These are phyloP conservation scores for Colletotrichum abscissum DNA, from an alignment of 2,329 filamentous ascomycete genomes.

Conservation along the genomic window DNA sequence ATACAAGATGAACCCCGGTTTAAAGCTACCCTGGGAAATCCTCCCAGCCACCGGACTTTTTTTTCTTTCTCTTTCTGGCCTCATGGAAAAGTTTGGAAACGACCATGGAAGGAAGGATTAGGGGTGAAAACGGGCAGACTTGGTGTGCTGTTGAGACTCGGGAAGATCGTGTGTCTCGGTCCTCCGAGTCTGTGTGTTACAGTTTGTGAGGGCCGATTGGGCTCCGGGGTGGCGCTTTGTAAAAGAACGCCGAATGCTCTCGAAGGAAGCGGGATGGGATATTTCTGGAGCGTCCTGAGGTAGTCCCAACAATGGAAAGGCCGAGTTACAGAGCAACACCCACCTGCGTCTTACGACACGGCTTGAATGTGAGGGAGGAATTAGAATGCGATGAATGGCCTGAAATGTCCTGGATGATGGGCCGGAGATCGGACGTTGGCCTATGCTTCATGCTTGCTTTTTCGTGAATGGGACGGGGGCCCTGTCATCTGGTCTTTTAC, in stretches of 20 bases:
- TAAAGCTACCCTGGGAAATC: not conserved
- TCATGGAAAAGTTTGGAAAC: constrained; percentile 7
- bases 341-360: not conserved
- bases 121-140: not conserved
- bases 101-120: not conserved
- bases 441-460: constrained; percentile 20
- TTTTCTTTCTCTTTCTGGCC: not conserved
- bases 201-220: constrained; percentile 12
- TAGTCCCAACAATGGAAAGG: constrained; percentile 8
- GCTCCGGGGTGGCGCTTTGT: constrained; percentile 6
- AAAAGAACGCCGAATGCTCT: constrained; percentile 2
- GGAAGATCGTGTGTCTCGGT: constrained; percentile 6
- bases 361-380: not conserved
- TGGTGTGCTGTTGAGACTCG: not conserved
- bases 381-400: not conserved
- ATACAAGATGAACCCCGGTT: not conserved
- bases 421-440: constrained; percentile 16
- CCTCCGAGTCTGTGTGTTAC: constrained; percentile 29
- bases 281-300: not conserved
- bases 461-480: not conserved
- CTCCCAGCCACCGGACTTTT: not conserved
- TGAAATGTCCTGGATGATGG: constrained; percentile 1
- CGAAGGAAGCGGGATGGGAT: constrained; percentile 11
- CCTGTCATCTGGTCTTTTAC: not conserved
- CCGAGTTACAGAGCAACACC: not conserved